Percentiles rank a stretch among this genome's conserved stretches.
phyloP scores from a whole-genome alignment of 2,329 filamentous ascomycete species.

The Gaeumannomyces sp. region DNA sequence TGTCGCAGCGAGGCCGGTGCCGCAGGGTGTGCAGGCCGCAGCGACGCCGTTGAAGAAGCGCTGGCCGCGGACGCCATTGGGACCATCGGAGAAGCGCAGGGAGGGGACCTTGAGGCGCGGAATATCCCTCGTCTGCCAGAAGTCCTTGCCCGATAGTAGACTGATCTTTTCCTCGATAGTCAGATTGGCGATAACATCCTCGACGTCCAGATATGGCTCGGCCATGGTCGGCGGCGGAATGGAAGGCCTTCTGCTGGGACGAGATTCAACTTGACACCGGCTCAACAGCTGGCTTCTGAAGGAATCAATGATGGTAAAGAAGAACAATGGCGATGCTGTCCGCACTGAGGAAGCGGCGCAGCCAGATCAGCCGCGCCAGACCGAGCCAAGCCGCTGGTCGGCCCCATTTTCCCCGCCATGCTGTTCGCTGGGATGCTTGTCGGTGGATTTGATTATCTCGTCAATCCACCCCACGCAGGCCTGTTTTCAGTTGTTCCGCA shows the following conservation, averaged over 20 bases:
- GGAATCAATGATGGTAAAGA: not conserved
- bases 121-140: slow-evolving; percentile 26
- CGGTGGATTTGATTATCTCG: not conserved
- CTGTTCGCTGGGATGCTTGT: not conserved
- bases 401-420: not conserved
- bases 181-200: slow-evolving; percentile 8
- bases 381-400: not conserved
- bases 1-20: slow-evolving; percentile 50
- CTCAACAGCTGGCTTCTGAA: not conserved
- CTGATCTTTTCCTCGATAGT: slow-evolving; percentile 15
- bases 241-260: too few species aligned
- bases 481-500: too few species aligned
- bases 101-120: slow-evolving; percentile 24
- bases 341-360: not conserved
- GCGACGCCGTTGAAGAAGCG: slow-evolving; percentile 30
- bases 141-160: slow-evolving; percentile 14
- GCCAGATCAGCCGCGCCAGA: not conserved
- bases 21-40: slow-evolving; percentile 39
- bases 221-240: not conserved
- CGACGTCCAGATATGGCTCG: slow-evolving; percentile 8
- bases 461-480: not conserved
- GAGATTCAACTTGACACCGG: too few species aligned
- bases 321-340: too few species aligned
- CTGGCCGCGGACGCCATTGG: slow-evolving; percentile 28
- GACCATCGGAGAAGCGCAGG: slow-evolving; percentile 27